Base-by-base conservation (phyloP, 2,329 filamentous ascomycete species). In the Macrophomina phaseolina region DNA sequence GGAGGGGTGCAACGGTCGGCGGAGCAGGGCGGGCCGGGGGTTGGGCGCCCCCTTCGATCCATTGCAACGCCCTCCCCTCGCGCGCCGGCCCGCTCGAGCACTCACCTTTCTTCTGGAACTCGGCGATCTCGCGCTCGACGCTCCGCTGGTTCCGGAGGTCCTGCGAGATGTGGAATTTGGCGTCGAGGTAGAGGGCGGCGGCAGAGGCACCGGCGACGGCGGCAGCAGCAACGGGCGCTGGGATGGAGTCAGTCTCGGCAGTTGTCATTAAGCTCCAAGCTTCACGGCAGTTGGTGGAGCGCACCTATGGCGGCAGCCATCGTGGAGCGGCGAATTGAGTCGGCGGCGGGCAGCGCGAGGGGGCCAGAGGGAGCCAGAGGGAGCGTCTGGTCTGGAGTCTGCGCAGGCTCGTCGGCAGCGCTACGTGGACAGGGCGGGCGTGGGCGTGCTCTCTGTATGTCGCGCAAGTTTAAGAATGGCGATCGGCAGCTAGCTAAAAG, bases 131-230 rank as follows among this genome's bases (percentile, higher is more conserved):
- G n/a, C 36, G 45, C 4, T 16, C 30, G 28, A 61, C 8, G 18
- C 18, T 18, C 34, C 64, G 46, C 36, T 42, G 49, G 64, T 36
- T 28, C 14, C 30, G 12, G 4, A 66, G 69, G 74, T 94, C 91
- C 72, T 90, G 86, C 49, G 78, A 75, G 63, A 93, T 74, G 74
- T 91, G 87, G 71, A 85, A 89, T 79, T 90, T 92, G 65, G 87
- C 91, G 73, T 93, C 86, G 56, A 91, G 79, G 71, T 92, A 91
- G 12, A 84, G 82, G 46, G 85, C 84, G 16, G 81, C 80, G 12
- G 81, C 80, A 7, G 73, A 73, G 11, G 72, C 72, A 56, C 74
- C 77, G 62, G 76, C 64, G 12, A 65, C 64, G 23, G 36, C 64
- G n/a, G 53, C 64, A 7, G 64, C 64, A 5, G 55, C 64, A 34